phyloP scores from a whole-genome alignment of 2,329 filamentous ascomycete species.

The Pseudogymnoascus sp. region DNA sequence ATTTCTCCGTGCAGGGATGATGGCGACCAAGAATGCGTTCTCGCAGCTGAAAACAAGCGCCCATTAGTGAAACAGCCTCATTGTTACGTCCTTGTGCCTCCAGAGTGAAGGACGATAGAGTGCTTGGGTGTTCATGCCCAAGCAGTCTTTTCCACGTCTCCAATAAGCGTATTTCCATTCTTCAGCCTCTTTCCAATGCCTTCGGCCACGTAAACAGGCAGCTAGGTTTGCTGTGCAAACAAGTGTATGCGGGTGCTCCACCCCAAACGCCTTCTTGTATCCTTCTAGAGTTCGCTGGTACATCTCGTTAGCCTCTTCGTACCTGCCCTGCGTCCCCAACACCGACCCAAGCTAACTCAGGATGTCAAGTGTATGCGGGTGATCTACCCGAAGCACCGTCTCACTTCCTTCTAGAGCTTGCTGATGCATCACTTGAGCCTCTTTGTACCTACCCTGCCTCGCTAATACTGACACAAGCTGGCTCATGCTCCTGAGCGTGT shows the following conservation, averaged over 20 bases:
- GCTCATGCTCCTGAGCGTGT: slow-evolving; percentile 10
- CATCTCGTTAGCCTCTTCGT: not conserved
- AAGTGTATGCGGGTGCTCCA: slow-evolving; percentile 12
- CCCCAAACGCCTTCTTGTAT: slow-evolving; percentile 5
- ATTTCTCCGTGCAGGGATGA: too few species aligned
- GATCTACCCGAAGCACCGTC: not conserved
- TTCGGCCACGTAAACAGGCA: too few species aligned
- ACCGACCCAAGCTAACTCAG: slow-evolving; percentile 1
- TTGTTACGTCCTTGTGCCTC: too few species aligned
- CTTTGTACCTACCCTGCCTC: not conserved
- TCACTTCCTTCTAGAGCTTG: not conserved
- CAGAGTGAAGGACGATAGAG: too few species aligned
- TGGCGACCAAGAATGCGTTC: too few species aligned
- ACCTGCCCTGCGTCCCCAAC: not conserved
- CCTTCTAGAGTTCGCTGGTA: not conserved
- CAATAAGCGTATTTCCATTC: too few species aligned
- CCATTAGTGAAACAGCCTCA: too few species aligned
- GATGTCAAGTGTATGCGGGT: not conserved
- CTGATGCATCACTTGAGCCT: not conserved
- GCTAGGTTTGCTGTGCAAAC: too few species aligned
- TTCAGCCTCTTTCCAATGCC: too few species aligned
- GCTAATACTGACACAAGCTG: slow-evolving; percentile 7
- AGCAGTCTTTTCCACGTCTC: too few species aligned
- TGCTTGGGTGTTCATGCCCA: too few species aligned
- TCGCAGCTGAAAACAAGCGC: too few species aligned